These are phyloP conservation scores for Lippia alba DNA, from an alignment of 305 asterid genomes.

Conservation along the genomic window DNA sequence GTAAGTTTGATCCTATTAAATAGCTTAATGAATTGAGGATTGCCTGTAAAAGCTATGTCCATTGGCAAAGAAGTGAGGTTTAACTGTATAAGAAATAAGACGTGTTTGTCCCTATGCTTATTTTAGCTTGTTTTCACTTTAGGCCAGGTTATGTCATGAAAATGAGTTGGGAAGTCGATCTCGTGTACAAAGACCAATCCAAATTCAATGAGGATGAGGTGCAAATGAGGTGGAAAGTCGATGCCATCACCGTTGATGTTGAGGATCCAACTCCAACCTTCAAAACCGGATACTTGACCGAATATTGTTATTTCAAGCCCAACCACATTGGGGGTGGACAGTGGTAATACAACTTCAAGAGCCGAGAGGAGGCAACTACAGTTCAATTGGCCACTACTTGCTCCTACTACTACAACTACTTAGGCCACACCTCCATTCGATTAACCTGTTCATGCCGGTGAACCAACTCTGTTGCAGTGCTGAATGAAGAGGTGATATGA, in stretches of 20 bases:
- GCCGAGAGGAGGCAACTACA: neutral
- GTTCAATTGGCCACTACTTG: too few relatives aligned
- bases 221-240: slow-evolving; percentile 48
- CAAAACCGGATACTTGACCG: slow-evolving; percentile 61
- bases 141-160: slow-evolving; percentile 71
- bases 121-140: neutral
- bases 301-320: slow-evolving; percentile 51
- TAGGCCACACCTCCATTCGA: slow-evolving; percentile 2
- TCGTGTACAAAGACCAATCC: slow-evolving; percentile 45
- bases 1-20: neutral
- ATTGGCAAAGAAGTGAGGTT: neutral
- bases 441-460: slow-evolving; percentile 36
- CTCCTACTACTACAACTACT: too few relatives aligned
- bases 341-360: slow-evolving; percentile 11
- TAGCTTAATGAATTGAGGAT: slow-evolving; percentile 1
- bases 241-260: slow-evolving; percentile 59
- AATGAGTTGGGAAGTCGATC: slow-evolving; percentile 43
- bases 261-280: slow-evolving; percentile 48
- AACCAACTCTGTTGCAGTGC: slow-evolving; percentile 39
- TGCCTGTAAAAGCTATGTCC: neutral
- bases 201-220: slow-evolving; percentile 50
- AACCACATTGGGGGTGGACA: slow-evolving; percentile 34
- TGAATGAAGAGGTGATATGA: slow-evolving; percentile 42
- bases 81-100: too few relatives aligned
- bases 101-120: too few relatives aligned